Evolutionary conservation across 768 basidiomycete genomes (phyloP), one percentile per base, ranked within the genome.

Genomic region (Tremella yokohamensis): DNA sequence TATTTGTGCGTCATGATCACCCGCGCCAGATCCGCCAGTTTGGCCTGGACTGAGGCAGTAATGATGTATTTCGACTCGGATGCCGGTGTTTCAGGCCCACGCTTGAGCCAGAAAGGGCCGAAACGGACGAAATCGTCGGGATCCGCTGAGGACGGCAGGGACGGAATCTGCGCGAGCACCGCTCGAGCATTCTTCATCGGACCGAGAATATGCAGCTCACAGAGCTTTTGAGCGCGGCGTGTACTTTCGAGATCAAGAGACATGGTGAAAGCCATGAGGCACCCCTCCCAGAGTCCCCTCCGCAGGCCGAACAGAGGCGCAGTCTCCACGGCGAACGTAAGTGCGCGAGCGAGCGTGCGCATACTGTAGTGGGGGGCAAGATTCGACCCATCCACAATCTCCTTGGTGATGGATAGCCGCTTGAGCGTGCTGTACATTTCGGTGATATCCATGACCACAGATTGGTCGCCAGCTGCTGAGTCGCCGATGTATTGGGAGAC

Each of bases 181-280:
- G 93, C 89, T 13, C 82, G 82, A 9, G 85, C 81, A 72, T 97
- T 97, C 50, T 86, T 84, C 12, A 92, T 85, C 8, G 87, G 85
- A 2, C 83, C 80, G 25, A 97, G 81, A 13, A 99, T 79, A 76
- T 91, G 83, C 64, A 84, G 85, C 62, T 87, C 85, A 7, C 88
- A 87, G 16, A 94, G 79, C 7, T 78, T 75, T 2, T 81, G 83
- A 18, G 91, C 90, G 22, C 83, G 66, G 59, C 82, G 80, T 0
- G 84, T 83, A 67, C 91, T 91, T 15, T 82, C 78, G 0, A 78
- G 78, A 68, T 96, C 90, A 49, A 99, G 82, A 6, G 87, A 85
- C 91, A 96, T 97, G 6, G 91, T 96, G 75, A 98, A 99, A 0
- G 90, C 87, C 96, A 99, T 98, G 56, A 97, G 72, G 74, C 89